Conservation (phyloP, 1,284 basidiomycete genomes). For the Meripilus lineatus region DNA sequence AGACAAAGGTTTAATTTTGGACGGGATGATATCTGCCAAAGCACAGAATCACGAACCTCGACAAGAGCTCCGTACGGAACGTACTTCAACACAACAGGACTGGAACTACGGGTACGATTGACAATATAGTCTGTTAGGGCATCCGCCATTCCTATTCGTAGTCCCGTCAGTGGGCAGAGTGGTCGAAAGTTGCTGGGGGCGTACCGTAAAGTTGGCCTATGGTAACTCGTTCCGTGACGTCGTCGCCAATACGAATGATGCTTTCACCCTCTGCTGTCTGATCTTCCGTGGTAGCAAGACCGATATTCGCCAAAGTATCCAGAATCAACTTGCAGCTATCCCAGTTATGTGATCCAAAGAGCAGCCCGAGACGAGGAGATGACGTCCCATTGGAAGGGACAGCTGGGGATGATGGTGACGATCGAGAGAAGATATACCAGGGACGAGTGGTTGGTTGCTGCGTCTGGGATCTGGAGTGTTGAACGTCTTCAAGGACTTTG, state of each 20-base stretch:
- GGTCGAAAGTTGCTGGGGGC: constrained; percentile 19
- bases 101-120: constrained; percentile 44
- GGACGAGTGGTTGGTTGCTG: neutral
- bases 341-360: constrained; percentile 89
- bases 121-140: constrained; percentile 72
- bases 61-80: constrained; percentile 81
- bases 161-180: neutral
- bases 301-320: constrained; percentile 51
- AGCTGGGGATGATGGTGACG: no score
- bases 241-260: constrained; percentile 38
- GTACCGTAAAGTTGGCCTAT: constrained; percentile 84
- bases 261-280: constrained; percentile 25
- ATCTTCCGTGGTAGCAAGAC: constrained; percentile 40
- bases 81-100: constrained; percentile 80
- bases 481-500: constrained; percentile 47
- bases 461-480: constrained; percentile 3
- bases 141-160: constrained; percentile 73
- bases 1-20: constrained; percentile 2
- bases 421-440: neutral
- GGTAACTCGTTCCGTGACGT: constrained; percentile 63
- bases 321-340: constrained; percentile 59
- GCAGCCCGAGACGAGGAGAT: constrained; percentile 52
- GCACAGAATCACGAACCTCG: constrained; percentile 38
- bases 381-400: no score
- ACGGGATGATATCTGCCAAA: neutral